Conservation (phyloP, 2,329 filamentous ascomycete species). For the Aspergillus candidus region DNA sequence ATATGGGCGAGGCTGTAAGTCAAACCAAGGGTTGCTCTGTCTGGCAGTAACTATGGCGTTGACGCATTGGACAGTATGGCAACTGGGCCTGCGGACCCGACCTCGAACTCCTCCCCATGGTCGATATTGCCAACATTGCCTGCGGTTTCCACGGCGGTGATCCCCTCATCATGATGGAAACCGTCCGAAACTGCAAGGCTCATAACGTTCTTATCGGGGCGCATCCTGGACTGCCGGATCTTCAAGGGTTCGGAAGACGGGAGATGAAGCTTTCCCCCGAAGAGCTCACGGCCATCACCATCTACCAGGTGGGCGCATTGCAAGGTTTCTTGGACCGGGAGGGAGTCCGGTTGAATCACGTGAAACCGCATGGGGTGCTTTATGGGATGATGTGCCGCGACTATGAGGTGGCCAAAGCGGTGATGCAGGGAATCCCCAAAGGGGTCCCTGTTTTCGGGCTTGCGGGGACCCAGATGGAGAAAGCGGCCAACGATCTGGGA, state of each 20-base stretch:
- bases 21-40: not conserved
- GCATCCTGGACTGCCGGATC: slow-evolving; percentile 60
- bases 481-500: slow-evolving; percentile 48
- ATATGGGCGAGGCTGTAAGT: slow-evolving; percentile 41
- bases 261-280: slow-evolving; percentile 55
- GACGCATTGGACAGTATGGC: slow-evolving; percentile 29
- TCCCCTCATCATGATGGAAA: slow-evolving; percentile 58
- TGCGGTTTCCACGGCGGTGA: slow-evolving; percentile 58
- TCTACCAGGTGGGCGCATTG: slow-evolving; percentile 60
- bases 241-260: slow-evolving; percentile 59
- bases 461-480: slow-evolving; percentile 50
- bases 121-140: slow-evolving; percentile 58
- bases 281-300: slow-evolving; percentile 52
- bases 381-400: slow-evolving; percentile 54
- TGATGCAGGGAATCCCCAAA: slow-evolving; percentile 48
- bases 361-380: slow-evolving; percentile 58
- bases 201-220: slow-evolving; percentile 55
- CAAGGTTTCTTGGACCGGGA: slow-evolving; percentile 55
- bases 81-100: slow-evolving; percentile 50
- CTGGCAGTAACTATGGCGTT: not conserved
- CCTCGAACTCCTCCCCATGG: slow-evolving; percentile 54
- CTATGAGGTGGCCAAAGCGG: slow-evolving; percentile 47
- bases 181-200: slow-evolving; percentile 52
- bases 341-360: slow-evolving; percentile 51
- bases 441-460: slow-evolving; percentile 50